These are phyloP conservation scores for Eutrema heterophyllum DNA, from an alignment of 345 rosid genomes.

Conservation along the genomic window DNA sequence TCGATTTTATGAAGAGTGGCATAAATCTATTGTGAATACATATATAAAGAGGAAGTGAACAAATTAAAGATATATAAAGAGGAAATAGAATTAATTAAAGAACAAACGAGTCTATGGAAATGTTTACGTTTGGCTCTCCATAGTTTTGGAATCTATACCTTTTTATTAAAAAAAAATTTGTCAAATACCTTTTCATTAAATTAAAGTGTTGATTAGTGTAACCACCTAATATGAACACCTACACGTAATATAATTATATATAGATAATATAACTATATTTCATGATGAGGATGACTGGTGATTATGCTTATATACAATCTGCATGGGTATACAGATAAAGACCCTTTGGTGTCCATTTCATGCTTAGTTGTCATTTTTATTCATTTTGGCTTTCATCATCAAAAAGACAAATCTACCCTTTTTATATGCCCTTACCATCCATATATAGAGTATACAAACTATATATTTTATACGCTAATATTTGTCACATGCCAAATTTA, in stretches of 20 bases:
- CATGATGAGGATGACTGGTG: conserved; percentile 10
- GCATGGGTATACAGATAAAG: conserved; percentile 26
- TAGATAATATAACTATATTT: not conserved
- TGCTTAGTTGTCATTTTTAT: conserved; percentile 29
- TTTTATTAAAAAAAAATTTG: conserved; percentile 17
- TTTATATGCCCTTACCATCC: not conserved
- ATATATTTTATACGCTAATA: not conserved
- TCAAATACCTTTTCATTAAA: conserved; percentile 16
- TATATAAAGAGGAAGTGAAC: conserved; percentile 5
- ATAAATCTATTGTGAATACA: not conserved
- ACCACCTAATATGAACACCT: conserved; percentile 19
- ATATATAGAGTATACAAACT: not conserved
- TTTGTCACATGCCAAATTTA: not conserved
- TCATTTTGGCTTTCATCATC: conserved; percentile 1
- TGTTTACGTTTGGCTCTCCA: conserved; percentile 22
- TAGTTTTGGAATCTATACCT: conserved; percentile 28
- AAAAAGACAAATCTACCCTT: conserved; percentile 11
- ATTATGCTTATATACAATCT: conserved; percentile 7
- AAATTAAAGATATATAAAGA: conserved; percentile 3
- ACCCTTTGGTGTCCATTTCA: conserved; percentile 29
- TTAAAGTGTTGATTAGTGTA: conserved; percentile 30
- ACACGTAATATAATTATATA: not conserved
- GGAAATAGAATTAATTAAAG: not conserved
- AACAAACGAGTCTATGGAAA: conserved; percentile 5
- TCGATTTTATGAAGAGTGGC: not conserved